phyloP scores from a whole-genome alignment of 495 filamentous ascomycete species.

The Penicillium soppii region DNA sequence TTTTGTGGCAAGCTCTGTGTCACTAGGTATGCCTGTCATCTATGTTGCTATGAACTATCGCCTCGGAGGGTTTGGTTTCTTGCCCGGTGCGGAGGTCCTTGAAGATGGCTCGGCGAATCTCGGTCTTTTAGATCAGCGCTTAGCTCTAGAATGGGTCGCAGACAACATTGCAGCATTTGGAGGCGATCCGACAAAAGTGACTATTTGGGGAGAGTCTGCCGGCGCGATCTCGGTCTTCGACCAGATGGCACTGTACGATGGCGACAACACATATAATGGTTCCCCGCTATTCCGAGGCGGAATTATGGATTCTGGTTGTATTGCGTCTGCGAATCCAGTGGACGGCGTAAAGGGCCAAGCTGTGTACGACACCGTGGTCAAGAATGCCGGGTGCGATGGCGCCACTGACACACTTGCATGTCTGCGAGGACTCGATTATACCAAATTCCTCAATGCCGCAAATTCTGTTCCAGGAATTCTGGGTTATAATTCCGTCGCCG shows the following conservation, averaged over 20 bases:
- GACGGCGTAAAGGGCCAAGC: slow-evolving; percentile 62
- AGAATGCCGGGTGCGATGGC: slow-evolving; percentile 55
- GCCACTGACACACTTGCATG: slow-evolving; percentile 59
- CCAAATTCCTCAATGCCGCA: slow-evolving; percentile 58
- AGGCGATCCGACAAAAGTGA: slow-evolving; percentile 61
- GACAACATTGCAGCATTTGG: slow-evolving; percentile 58
- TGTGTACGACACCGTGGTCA: slow-evolving; percentile 63
- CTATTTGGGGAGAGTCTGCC: slow-evolving; percentile 73
- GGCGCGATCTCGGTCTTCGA: slow-evolving; percentile 70
- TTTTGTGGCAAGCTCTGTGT: slow-evolving; percentile 52
- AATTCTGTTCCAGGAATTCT: slow-evolving; percentile 66
- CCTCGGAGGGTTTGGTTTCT: slow-evolving; percentile 70
- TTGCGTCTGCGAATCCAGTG: slow-evolving; percentile 62
- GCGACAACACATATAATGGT: slow-evolving; percentile 67
- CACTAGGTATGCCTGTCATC: slow-evolving; percentile 61
- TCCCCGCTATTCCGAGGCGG: slow-evolving; percentile 66
- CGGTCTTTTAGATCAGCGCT: slow-evolving; percentile 52
- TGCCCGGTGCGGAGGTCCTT: slow-evolving; percentile 67
- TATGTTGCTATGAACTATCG: slow-evolving; percentile 78
- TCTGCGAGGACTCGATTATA: slow-evolving; percentile 58
- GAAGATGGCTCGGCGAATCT: slow-evolving; percentile 61
- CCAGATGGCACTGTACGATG: slow-evolving; percentile 68
- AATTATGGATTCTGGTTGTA: slow-evolving; percentile 71
- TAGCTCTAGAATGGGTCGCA: slow-evolving; percentile 52
- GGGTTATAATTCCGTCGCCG: slow-evolving; percentile 60